These are phyloP conservation scores for Chlamydomonas incerta DNA, from an alignment of 139 green algal species.

Conservation along the genomic window DNA sequence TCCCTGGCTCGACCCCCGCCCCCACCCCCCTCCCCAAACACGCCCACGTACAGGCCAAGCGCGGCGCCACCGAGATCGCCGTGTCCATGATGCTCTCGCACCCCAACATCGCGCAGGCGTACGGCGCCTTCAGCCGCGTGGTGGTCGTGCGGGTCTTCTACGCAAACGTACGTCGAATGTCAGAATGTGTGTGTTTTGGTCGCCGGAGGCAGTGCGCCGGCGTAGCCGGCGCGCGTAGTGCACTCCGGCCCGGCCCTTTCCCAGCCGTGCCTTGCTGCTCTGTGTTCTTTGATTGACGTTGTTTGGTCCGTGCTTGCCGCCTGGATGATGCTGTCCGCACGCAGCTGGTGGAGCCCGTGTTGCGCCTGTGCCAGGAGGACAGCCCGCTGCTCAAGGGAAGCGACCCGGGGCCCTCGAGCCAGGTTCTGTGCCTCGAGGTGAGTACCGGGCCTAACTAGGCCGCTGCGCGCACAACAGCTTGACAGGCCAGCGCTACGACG, in stretches of 20 bases:
- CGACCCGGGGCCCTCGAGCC: neutral
- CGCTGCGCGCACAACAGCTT: too few relatives aligned
- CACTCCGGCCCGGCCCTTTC: too few relatives aligned
- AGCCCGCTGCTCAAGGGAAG: neutral
- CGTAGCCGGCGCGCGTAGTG: too few relatives aligned
- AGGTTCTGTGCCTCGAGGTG: slow-evolving; percentile 15
- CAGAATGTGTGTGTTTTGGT: too few relatives aligned
- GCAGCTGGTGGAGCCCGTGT: neutral
- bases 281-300: too few relatives aligned
- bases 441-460: too few relatives aligned
- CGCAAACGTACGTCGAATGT: neutral
- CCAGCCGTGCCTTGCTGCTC: too few relatives aligned
- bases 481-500: too few relatives aligned
- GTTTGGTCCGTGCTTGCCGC: too few relatives aligned
- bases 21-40: neutral
- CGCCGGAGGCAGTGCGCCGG: too few relatives aligned
- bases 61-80: slow-evolving; percentile 16
- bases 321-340: too few relatives aligned
- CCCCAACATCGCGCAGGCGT: slow-evolving; percentile 30
- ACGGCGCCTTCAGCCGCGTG: neutral
- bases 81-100: neutral
- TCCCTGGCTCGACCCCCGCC: too few relatives aligned
- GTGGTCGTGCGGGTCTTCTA: slow-evolving; percentile 7
- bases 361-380: neutral
- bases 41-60: slow-evolving; percentile 20